Evolutionary conservation across 192 early-diverging fungal species (phyloP).

Genomic region (Chytriomyces sp.): DNA sequence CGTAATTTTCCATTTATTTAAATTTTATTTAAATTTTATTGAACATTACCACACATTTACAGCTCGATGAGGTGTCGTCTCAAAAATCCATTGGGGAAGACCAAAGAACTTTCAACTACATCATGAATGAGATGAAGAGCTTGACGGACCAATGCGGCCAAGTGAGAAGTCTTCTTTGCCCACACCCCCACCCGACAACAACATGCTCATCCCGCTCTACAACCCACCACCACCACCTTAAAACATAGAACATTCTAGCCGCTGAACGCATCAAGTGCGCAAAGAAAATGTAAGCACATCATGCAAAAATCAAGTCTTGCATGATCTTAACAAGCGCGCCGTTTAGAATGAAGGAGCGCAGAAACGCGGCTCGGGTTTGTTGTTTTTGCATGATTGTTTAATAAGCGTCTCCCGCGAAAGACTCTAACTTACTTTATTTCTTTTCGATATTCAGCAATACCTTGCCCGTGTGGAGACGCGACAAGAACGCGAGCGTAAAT

Average conservation of each 20-base stretch:
- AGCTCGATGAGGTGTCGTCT: slow-evolving; percentile 25
- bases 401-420: too few relatives aligned
- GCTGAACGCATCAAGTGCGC: slow-evolving; percentile 32
- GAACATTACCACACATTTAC: background rate
- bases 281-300: slow-evolving; percentile 33
- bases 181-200: background rate
- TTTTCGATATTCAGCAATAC: slow-evolving; percentile 12
- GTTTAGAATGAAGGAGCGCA: slow-evolving; percentile 22
- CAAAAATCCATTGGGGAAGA: slow-evolving; percentile 32
- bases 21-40: too few relatives aligned
- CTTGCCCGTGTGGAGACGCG: slow-evolving; percentile 28
- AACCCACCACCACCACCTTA: too few relatives aligned
- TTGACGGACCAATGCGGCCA: slow-evolving; percentile 33
- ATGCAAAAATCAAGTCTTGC: background rate
- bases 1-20: background rate
- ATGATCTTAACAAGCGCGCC: too few relatives aligned
- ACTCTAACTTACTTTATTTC: too few relatives aligned
- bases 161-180: background rate
- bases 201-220: background rate
- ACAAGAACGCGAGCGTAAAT: slow-evolving; percentile 30
- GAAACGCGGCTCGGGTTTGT: slow-evolving; percentile 26
- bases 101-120: slow-evolving; percentile 34
- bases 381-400: background rate
- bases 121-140: slow-evolving; percentile 41
- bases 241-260: slow-evolving; percentile 33